Evolutionary conservation across 208 protist species (phyloP).

Genomic region (Leishmania arabica): DNA sequence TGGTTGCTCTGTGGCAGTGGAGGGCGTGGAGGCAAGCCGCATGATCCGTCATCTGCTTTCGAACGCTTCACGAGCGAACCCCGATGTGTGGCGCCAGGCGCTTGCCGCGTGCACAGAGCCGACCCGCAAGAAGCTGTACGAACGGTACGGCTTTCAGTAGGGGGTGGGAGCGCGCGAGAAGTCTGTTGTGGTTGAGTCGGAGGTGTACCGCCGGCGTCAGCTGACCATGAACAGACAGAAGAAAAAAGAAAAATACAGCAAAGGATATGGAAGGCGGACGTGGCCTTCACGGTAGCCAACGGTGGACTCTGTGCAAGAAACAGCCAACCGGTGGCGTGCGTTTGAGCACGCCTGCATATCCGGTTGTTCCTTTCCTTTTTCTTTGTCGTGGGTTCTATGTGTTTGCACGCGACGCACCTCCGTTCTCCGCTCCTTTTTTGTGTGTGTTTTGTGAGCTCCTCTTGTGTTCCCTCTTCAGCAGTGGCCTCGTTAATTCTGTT

Average conservation of each 20-base stretch:
- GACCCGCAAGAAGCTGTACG: conserved; percentile 61
- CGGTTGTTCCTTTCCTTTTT: background rate
- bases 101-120: conserved; percentile 47
- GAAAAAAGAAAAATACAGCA: conserved; percentile 3
- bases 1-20: conserved; percentile 42
- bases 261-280: background rate
- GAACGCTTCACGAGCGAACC: conserved; percentile 34
- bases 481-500: background rate
- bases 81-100: conserved; percentile 46
- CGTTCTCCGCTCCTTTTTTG: background rate
- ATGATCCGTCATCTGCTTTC: conserved; percentile 51
- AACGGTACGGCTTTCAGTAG: conserved; percentile 73
- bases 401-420: background rate
- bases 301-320: too few relatives aligned
- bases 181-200: background rate
- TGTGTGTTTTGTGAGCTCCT: too few relatives aligned
- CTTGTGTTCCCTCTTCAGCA: background rate
- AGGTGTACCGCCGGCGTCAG: background rate
- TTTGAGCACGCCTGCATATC: background rate
- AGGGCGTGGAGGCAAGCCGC: conserved; percentile 44
- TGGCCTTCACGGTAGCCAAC: background rate
- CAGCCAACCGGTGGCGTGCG: background rate
- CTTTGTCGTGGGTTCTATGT: background rate
- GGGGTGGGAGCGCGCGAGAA: background rate
- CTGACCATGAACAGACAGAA: background rate